Evolutionary conservation across 768 basidiomycete genomes (phyloP).

Genomic region (Podaxis sp.): DNA sequence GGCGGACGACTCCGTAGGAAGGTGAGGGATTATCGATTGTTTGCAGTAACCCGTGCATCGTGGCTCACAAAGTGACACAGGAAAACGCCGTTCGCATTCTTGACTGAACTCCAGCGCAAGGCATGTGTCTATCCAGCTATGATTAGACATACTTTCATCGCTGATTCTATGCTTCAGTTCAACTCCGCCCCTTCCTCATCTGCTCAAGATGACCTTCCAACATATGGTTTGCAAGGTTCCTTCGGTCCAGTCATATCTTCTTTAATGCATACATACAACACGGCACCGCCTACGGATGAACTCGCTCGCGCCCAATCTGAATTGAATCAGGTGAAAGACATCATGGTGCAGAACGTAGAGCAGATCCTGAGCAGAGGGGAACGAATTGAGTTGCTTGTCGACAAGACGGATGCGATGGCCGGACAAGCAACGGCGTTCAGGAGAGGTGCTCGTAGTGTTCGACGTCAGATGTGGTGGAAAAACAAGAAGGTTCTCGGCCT

Average conservation of each 20-base stretch:
- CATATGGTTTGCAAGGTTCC: conserved; percentile 67
- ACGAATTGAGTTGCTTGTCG: conserved; percentile 91
- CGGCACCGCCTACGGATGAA: conserved; percentile 84
- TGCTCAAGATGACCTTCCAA: conserved; percentile 51
- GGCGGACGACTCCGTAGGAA: conserved; percentile 89
- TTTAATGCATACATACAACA: conserved; percentile 88
- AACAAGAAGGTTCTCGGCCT: conserved; percentile 71
- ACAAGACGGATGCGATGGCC: conserved; percentile 96
- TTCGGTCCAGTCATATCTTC: conserved; percentile 70
- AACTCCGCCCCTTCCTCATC: conserved; percentile 63
- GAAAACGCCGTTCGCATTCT: conserved; percentile 92
- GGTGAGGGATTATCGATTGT: conserved; percentile 45
- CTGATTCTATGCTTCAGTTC: conserved; percentile 42
- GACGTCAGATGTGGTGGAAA: conserved; percentile 90
- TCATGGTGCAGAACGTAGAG: conserved; percentile 99
- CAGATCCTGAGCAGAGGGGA: conserved; percentile 94
- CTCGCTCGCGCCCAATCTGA: conserved; percentile 88
- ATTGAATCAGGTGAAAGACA: conserved; percentile 87
- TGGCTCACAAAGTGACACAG: conserved; percentile 34
- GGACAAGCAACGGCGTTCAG: conserved; percentile 93
- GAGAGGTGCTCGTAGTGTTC: conserved; percentile 79
- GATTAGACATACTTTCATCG: conserved; percentile 1
- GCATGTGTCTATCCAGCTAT: conserved; percentile 30
- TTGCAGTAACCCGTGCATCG: background rate
- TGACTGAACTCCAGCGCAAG: conserved; percentile 83